A percentile compares a stretch with the other conserved stretches of the same genome.
Conservation (phyloP, 1,284 basidiomycete species). For the Tilletia indica region DNA sequence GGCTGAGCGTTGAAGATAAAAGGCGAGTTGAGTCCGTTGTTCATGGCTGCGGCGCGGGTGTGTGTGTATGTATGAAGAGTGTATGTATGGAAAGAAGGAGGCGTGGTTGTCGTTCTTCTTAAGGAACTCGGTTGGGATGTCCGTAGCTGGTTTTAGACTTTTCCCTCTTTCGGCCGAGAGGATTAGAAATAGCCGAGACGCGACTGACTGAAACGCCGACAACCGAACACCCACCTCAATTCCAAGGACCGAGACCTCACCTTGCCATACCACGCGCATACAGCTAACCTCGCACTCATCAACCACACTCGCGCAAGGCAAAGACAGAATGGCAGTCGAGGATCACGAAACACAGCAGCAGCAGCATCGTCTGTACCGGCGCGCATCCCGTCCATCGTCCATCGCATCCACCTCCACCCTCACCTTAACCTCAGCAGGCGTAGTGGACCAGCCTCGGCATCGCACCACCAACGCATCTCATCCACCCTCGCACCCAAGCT, state of each 20-base stretch:
- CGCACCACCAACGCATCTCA: background rate
- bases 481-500: background rate
- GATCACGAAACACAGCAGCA: background rate
- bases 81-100: background rate
- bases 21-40: constrained; percentile 3
- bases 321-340: no score
- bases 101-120: no score
- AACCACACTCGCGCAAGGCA: no score
- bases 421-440: background rate
- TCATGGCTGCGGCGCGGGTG: background rate
- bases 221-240: no score
- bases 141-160: no score
- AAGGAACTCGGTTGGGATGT: no score
- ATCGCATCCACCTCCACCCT: background rate
- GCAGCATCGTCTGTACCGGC: background rate
- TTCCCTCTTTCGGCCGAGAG: no score
- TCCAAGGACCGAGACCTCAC: no score
- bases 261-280: no score
- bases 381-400: background rate
- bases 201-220: no score
- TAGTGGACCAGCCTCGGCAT: background rate
- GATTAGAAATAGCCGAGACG: no score
- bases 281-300: no score
- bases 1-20: background rate
- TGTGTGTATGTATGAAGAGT: background rate